phyloP scores from a whole-genome alignment of 2,329 filamentous ascomycete genomes.

The Leptographium galeiforme region DNA sequence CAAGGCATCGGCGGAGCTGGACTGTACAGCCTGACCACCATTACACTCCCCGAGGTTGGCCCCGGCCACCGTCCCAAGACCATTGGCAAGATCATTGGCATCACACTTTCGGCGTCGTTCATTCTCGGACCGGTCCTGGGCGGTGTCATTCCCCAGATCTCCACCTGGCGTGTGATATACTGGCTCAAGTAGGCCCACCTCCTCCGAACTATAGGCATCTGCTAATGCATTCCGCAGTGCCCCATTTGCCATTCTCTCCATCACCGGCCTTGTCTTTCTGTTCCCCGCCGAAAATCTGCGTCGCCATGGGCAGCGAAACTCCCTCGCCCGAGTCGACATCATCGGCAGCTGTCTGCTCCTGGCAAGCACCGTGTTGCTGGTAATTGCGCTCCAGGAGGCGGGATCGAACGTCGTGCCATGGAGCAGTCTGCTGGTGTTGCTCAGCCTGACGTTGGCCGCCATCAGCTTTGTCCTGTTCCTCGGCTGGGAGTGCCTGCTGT shows the following conservation, averaged over 20 bases:
- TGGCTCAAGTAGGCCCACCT: constrained; percentile 39
- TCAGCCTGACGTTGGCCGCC: constrained; percentile 31
- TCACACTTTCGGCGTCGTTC: constrained; percentile 42
- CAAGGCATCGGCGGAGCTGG: constrained; percentile 50
- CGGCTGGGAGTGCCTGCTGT: constrained; percentile 37
- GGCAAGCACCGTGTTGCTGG: constrained; percentile 36
- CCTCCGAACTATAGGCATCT: neutral
- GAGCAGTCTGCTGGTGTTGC: constrained; percentile 36
- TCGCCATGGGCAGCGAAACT: constrained; percentile 1
- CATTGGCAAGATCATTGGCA: constrained; percentile 40
- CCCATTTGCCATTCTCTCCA: constrained; percentile 17
- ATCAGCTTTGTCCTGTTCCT: constrained; percentile 35
- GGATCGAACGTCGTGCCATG: constrained; percentile 38
- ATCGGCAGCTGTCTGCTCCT: constrained; percentile 29
- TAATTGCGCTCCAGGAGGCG: constrained; percentile 44
- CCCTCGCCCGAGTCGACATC: constrained; percentile 10
- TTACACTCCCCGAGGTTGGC: constrained; percentile 42
- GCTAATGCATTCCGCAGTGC: constrained; percentile 2
- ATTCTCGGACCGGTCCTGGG: constrained; percentile 46
- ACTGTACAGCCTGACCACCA: constrained; percentile 46
- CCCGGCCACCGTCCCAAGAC: constrained; percentile 37
- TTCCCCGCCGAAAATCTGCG: constrained; percentile 13
- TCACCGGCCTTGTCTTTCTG: constrained; percentile 29
- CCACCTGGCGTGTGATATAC: constrained; percentile 47
- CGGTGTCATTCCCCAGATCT: constrained; percentile 38